These are phyloP conservation scores for Ilex asprella DNA, from an alignment of 257 asterid species.

Conservation along the genomic window DNA sequence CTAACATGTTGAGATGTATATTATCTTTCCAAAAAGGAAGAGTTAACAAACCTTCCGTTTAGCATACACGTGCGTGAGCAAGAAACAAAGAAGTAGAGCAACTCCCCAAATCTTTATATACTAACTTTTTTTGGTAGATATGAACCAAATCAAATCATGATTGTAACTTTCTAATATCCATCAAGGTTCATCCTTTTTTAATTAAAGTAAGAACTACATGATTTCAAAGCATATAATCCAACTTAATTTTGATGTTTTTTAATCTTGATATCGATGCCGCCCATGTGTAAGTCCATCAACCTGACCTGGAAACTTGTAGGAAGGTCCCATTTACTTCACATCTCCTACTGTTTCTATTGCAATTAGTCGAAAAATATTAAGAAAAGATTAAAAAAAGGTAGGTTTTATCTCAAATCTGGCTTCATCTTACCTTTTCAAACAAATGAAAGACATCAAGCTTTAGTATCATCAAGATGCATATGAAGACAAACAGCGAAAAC, in stretches of 20 bases:
- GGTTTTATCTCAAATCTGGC: background rate
- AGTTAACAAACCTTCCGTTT: too few relatives aligned
- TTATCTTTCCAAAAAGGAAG: too few relatives aligned
- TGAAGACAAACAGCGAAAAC: too few relatives aligned
- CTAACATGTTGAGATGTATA: too few relatives aligned
- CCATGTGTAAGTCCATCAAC: conserved; percentile 41
- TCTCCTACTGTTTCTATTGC: conserved; percentile 48
- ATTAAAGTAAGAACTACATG: conserved; percentile 8
- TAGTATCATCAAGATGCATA: too few relatives aligned
- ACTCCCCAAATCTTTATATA: background rate
- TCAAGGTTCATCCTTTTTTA: conserved; percentile 7
- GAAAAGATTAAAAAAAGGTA: too few relatives aligned
- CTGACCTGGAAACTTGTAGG: conserved; percentile 52
- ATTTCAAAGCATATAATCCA: conserved; percentile 6
- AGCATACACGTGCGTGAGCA: background rate
- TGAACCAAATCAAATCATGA: conserved; percentile 9
- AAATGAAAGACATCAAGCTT: too few relatives aligned
- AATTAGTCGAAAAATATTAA: conserved; percentile 7
- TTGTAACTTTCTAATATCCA: conserved; percentile 1
- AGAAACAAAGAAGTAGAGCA: background rate
- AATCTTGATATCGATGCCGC: conserved; percentile 16
- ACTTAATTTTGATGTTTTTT: conserved; percentile 14
- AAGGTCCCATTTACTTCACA: conserved; percentile 46
- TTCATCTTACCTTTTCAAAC: too few relatives aligned
- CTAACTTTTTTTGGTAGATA: background rate